A percentile compares a stretch with the other conserved stretches of the same genome.
These are phyloP conservation scores for Nepenthes mirabilis DNA, from an alignment of 148 eudicot genomes.

Conservation along the genomic window DNA sequence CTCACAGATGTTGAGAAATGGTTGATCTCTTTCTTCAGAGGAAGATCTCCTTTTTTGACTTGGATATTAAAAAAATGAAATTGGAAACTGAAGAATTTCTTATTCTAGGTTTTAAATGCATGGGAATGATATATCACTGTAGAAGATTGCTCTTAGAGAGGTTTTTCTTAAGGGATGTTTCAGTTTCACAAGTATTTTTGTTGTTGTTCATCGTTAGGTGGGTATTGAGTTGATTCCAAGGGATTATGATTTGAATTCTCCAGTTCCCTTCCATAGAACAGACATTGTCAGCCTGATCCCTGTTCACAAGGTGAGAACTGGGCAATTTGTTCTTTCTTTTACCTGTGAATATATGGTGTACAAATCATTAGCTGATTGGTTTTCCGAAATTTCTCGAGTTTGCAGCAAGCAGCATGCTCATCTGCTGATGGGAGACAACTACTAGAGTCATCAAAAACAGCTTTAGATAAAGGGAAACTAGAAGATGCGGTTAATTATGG, in stretches of 20 bases:
- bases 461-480: conserved; percentile 97
- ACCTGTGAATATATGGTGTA: background rate
- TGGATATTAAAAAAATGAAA: no score
- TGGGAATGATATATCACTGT: no score
- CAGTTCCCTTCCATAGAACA: conserved; percentile 61
- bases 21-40: no score
- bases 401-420: conserved; percentile 99
- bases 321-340: background rate
- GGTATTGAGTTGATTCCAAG: conserved; percentile 94
- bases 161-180: no score
- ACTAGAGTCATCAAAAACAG: conserved; percentile 96
- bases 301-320: conserved; percentile 79
- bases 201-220: conserved; percentile 33
- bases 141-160: no score
- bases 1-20: no score
- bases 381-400: background rate
- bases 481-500: conserved; percentile 99
- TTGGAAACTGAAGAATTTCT: no score
- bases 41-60: no score
- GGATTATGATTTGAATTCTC: conserved; percentile 92
- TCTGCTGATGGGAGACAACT: conserved; percentile 99
- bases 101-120: no score
- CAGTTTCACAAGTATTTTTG: background rate
- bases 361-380: background rate
- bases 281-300: conserved; percentile 88